These are phyloP conservation scores for Salvia miltiorrhiza DNA, from an alignment of 257 asterid species.

Conservation along the genomic window DNA sequence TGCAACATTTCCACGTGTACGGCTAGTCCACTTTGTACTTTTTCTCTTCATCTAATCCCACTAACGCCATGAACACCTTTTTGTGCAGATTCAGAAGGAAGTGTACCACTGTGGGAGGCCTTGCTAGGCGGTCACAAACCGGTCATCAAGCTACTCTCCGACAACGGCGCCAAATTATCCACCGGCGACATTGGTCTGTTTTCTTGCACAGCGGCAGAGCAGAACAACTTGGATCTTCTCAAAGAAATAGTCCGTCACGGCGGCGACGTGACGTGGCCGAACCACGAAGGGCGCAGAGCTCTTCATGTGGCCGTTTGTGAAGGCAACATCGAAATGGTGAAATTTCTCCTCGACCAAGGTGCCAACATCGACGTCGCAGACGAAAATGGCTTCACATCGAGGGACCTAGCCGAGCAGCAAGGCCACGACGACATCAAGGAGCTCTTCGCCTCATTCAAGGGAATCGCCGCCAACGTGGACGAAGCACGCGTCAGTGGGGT, in stretches of 20 bases:
- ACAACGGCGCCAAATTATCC: constrained; percentile 43
- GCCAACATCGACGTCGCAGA: constrained; percentile 33
- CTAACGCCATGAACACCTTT: background rate
- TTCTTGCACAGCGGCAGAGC: constrained; percentile 44
- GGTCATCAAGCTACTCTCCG: constrained; percentile 33
- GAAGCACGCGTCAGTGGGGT: constrained; percentile 21
- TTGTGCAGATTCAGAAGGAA: constrained; percentile 54
- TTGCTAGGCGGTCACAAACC: constrained; percentile 35
- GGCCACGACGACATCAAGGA: constrained; percentile 47
- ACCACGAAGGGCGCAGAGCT: constrained; percentile 28
- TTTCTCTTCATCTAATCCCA: background rate
- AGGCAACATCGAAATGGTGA: constrained; percentile 45
- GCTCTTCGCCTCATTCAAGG: constrained; percentile 34
- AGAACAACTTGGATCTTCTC: constrained; percentile 37
- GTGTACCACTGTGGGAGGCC: constrained; percentile 71
- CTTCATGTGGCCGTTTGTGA: constrained; percentile 51
- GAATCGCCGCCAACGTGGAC: constrained; percentile 16
- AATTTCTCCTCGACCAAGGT: constrained; percentile 41
- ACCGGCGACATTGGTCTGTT: constrained; percentile 37
- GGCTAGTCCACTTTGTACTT: no score
- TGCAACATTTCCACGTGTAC: no score
- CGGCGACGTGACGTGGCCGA: constrained; percentile 41
- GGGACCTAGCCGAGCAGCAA: constrained; percentile 54
- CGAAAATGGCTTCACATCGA: constrained; percentile 43
- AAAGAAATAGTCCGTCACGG: constrained; percentile 41